phyloP scores from a whole-genome alignment of 495 filamentous ascomycete species.

The Penicillium manginii region DNA sequence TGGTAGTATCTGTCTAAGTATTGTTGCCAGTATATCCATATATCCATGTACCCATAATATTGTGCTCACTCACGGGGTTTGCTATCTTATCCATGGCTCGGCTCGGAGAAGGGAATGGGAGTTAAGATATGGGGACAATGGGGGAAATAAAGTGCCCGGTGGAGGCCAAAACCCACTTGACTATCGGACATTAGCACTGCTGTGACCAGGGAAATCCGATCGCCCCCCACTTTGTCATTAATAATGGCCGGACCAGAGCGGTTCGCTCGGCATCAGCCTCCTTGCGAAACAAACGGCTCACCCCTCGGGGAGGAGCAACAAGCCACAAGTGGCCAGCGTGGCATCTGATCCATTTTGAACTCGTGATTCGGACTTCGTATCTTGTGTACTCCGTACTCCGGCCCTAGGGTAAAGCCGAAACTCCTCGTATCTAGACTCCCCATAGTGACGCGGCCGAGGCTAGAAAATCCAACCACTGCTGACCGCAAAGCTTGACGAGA shows the following conservation, averaged over 20 bases:
- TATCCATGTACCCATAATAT: no score
- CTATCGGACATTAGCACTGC: slow-evolving; percentile 22
- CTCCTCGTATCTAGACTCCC: slow-evolving; percentile 22
- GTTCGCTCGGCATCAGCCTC: slow-evolving; percentile 25
- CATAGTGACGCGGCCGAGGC: not conserved
- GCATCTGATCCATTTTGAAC: slow-evolving; percentile 12
- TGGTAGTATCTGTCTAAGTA: no score
- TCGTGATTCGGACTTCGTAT: slow-evolving; percentile 26
- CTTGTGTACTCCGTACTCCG: not conserved
- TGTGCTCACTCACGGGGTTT: no score
- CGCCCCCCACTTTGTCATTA: slow-evolving; percentile 5
- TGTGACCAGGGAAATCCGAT: slow-evolving; percentile 18
- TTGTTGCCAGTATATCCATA: no score
- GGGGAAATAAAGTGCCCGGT: slow-evolving; percentile 2
- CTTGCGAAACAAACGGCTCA: slow-evolving; percentile 2
- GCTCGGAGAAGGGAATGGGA: not conserved
- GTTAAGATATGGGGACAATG: not conserved
- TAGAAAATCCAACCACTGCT: slow-evolving; percentile 4
- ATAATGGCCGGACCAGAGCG: slow-evolving; percentile 7
- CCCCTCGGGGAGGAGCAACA: not conserved
- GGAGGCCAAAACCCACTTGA: slow-evolving; percentile 14
- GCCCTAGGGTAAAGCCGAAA: not conserved
- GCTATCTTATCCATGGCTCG: not conserved
- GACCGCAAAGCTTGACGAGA: slow-evolving; percentile 6
- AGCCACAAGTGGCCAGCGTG: slow-evolving; percentile 27